These are phyloP conservation scores for Teunomyces funiuensis DNA, from an alignment of 805 yeast species.

Conservation along the genomic window DNA sequence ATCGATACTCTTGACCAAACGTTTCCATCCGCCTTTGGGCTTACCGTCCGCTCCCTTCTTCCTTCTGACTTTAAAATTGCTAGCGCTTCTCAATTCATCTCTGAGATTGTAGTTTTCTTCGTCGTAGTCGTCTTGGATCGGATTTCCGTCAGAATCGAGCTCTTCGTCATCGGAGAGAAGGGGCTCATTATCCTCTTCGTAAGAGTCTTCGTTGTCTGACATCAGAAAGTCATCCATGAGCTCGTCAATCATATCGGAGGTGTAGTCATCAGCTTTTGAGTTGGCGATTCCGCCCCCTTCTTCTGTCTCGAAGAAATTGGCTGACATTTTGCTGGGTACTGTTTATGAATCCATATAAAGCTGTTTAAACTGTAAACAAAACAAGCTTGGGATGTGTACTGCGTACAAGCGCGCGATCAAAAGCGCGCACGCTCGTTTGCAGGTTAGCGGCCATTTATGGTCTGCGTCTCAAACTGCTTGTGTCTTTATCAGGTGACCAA, in stretches of 20 bases:
- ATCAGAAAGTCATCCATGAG: constrained; percentile 9
- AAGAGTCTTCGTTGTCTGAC: constrained; percentile 7
- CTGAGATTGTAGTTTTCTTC: constrained; percentile 48
- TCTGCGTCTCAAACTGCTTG: no score
- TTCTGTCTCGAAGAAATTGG: constrained; percentile 21
- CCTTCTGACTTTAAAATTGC: constrained; percentile 54
- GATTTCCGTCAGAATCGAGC: constrained; percentile 25
- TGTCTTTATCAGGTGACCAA: no score
- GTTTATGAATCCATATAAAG: constrained; percentile 1
- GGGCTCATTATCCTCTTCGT: constrained; percentile 15
- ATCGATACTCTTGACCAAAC: constrained; percentile 45
- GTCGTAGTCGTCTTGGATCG: constrained; percentile 34
- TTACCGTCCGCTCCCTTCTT: constrained; percentile 31
- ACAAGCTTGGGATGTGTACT: not conserved
- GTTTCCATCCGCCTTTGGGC: constrained; percentile 36
- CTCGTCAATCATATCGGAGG: constrained; percentile 14
- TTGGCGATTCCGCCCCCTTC: constrained; percentile 10
- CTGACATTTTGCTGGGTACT: constrained; percentile 14
- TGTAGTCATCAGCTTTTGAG: constrained; percentile 18
- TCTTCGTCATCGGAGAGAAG: constrained; percentile 20
- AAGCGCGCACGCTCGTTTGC: no score
- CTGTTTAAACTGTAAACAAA: not conserved
- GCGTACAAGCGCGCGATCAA: no score
- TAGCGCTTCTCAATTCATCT: constrained; percentile 67
- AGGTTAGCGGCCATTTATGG: no score